phyloP scores from a whole-genome alignment of 805 yeast species.

The Kluyveromyces siamensis region DNA sequence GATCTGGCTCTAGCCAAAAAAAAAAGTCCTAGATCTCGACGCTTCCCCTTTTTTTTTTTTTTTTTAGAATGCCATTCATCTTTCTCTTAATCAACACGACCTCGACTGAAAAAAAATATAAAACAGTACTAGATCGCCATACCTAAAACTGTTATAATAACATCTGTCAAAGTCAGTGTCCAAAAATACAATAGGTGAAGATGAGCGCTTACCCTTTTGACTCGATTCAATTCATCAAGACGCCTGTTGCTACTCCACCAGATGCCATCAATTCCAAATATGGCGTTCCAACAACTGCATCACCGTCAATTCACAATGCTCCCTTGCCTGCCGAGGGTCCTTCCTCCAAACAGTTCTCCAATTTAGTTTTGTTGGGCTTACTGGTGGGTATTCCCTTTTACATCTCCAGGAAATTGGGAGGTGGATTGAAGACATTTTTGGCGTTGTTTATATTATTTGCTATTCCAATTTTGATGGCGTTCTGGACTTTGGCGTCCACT shows the following conservation, averaged over 20 bases:
- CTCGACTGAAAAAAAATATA: neutral
- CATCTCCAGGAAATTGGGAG: constrained; percentile 55
- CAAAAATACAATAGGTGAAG: neutral
- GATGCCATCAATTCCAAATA: constrained; percentile 34
- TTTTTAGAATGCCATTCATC: neutral
- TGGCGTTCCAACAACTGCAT: constrained; percentile 37
- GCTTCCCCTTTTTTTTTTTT: neutral
- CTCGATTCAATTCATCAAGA: constrained; percentile 45
- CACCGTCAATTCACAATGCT: constrained; percentile 74
- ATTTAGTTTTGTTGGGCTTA: constrained; percentile 41
- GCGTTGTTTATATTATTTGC: constrained; percentile 47
- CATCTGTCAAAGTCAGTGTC: too few relatives aligned
- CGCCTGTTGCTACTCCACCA: constrained; percentile 44
- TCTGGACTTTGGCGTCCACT: constrained; percentile 72
- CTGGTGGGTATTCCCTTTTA: constrained; percentile 53
- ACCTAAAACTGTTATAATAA: neutral
- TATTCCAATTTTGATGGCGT: constrained; percentile 69
- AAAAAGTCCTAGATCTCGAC: too few relatives aligned
- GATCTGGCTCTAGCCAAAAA: too few relatives aligned
- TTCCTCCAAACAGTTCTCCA: constrained; percentile 68
- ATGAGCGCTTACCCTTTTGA: constrained; percentile 12
- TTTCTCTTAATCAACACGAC: neutral
- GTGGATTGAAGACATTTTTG: constrained; percentile 59
- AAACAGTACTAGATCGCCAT: neutral
- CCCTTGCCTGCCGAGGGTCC: constrained; percentile 91